phyloP scores from a whole-genome alignment of 1,284 basidiomycete species.

The Moesziomyces parantarcticus region DNA sequence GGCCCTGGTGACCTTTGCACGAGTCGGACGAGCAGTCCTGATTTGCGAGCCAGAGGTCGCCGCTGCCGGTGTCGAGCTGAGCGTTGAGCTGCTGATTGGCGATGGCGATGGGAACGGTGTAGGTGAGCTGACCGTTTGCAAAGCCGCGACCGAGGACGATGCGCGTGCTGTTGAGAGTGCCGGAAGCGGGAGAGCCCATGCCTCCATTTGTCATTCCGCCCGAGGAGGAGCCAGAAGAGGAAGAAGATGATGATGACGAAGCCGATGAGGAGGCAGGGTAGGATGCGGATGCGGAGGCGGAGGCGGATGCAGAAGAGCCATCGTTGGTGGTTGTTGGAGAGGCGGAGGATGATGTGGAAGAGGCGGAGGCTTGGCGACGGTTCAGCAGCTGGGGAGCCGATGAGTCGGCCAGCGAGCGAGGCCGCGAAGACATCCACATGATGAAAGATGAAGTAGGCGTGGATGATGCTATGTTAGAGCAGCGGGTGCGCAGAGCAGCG shows the following conservation, averaged over 20 bases:
- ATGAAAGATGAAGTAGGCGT: too few species aligned
- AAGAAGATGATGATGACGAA: slow-evolving; percentile 10
- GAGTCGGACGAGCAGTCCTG: slow-evolving; percentile 47
- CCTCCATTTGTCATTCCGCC: slow-evolving; percentile 1
- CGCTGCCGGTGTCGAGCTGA: slow-evolving; percentile 60
- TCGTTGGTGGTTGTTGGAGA: slow-evolving; percentile 7
- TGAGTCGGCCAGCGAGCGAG: slow-evolving; percentile 7
- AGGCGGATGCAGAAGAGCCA: slow-evolving; percentile 1
- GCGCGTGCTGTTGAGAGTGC: slow-evolving; percentile 44
- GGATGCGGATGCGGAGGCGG: slow-evolving; percentile 1
- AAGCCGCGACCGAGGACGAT: slow-evolving; percentile 49
- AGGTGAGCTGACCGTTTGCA: slow-evolving; percentile 53
- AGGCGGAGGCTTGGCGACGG: slow-evolving; percentile 24
- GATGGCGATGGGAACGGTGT: slow-evolving; percentile 50
- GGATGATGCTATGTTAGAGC: too few species aligned
- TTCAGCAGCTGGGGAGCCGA: not conserved
- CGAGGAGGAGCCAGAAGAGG: slow-evolving; percentile 6
- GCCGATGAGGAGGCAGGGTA: slow-evolving; percentile 2
- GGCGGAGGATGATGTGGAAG: slow-evolving; percentile 6
- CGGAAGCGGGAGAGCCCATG: slow-evolving; percentile 34
- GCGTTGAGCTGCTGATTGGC: slow-evolving; percentile 49
- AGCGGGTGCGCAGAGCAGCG: slow-evolving; percentile 1
- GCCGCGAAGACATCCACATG: slow-evolving; percentile 1
- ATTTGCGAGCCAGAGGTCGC: slow-evolving; percentile 58
- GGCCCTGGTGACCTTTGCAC: slow-evolving; percentile 39